A percentile compares a stretch with the other conserved stretches of the same genome.
These are phyloP conservation scores for Coniochaeta sp. DNA, from an alignment of 2,329 filamentous ascomycete genomes.

Conservation along the genomic window DNA sequence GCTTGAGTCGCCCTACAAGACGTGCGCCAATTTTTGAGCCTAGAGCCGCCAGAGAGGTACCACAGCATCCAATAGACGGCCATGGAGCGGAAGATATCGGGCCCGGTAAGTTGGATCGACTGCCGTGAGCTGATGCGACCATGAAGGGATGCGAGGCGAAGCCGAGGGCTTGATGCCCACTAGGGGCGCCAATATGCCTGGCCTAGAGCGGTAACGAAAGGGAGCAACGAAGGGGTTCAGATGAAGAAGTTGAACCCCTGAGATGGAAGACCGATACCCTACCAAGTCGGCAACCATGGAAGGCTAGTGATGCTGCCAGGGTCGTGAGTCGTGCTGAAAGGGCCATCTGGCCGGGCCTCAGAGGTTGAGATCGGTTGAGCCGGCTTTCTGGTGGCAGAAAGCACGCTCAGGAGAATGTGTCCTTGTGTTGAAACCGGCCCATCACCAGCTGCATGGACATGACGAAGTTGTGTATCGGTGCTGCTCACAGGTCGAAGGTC, in stretches of 20 bases:
- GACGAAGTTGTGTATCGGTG: background rate
- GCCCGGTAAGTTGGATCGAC: background rate
- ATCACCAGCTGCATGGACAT: background rate
- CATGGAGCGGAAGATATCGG: background rate
- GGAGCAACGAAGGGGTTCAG: background rate
- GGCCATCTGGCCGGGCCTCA: background rate
- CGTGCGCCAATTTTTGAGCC: background rate
- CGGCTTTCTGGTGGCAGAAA: background rate
- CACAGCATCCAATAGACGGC: background rate
- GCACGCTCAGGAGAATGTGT: background rate
- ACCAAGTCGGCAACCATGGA: background rate
- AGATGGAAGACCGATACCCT: background rate
- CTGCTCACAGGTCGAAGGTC: background rate
- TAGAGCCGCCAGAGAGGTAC: background rate
- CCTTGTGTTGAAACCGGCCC: background rate
- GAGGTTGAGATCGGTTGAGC: background rate
- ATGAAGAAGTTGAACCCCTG: background rate
- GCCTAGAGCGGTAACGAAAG: background rate
- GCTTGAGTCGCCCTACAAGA: background rate
- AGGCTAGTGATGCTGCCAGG: background rate
- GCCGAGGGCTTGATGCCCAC: background rate
- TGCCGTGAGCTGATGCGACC: background rate
- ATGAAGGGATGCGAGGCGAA: background rate
- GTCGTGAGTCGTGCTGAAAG: background rate
- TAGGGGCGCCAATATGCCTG: background rate